phyloP scores from a whole-genome alignment of 139 green algal species.

The Chlamydomonas sp. region DNA sequence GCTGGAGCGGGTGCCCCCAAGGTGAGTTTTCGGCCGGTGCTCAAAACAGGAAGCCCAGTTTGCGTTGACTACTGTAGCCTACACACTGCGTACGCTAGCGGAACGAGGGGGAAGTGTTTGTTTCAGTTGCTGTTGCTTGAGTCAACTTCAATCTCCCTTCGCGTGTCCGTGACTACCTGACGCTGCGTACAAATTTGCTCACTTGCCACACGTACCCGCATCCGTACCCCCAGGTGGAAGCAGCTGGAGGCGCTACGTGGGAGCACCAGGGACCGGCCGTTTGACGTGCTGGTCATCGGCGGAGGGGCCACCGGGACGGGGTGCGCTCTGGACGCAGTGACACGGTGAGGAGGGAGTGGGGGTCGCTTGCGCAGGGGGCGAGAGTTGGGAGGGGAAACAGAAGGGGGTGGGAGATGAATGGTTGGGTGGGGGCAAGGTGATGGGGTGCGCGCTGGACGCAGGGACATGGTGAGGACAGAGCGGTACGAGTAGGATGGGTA shows the following conservation, averaged over 20 bases:
- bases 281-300: constrained; percentile 93
- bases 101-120: no score
- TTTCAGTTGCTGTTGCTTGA: no score
- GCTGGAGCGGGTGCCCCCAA: constrained; percentile 1
- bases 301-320: constrained; percentile 96
- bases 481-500: not conserved
- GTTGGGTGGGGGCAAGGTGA: no score
- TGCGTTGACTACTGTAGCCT: no score
- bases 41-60: no score
- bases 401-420: not conserved
- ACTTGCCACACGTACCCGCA: no score
- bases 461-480: not conserved
- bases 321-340: constrained; percentile 91
- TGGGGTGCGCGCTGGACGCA: not conserved
- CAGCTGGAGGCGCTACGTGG: constrained; percentile 32
- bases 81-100: no score
- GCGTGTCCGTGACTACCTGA: no score
- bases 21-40: no score
- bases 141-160: no score
- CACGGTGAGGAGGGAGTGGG: constrained; percentile 59
- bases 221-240: not conserved
- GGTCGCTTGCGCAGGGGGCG: not conserved
- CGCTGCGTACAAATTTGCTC: no score
- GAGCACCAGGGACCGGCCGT: constrained; percentile 50
- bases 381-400: not conserved